Evolutionary conservation across 2,329 filamentous ascomycete genomes (phyloP).

Genomic region (Monilinia fructigena): DNA sequence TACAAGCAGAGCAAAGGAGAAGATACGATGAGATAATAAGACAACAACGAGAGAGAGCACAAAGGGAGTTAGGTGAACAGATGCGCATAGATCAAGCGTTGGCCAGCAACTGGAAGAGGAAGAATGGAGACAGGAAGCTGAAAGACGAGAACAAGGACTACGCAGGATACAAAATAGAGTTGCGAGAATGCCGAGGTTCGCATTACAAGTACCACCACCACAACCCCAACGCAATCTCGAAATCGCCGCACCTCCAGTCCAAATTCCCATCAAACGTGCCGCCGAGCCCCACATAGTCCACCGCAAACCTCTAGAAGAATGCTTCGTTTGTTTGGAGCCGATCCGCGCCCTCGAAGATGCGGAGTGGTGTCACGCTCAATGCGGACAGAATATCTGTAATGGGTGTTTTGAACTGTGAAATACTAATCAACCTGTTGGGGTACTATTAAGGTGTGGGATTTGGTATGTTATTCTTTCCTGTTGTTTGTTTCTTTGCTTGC

Average conservation of each 20-base stretch:
- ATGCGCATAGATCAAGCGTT: background rate
- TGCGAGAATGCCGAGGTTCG: no score
- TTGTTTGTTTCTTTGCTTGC: no score
- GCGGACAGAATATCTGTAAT: conserved; percentile 7
- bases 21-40: background rate
- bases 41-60: no score
- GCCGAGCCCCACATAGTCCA: background rate
- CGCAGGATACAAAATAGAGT: no score
- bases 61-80: background rate
- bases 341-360: background rate
- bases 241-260: background rate
- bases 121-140: background rate
- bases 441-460: background rate
- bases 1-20: background rate
- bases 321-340: conserved; percentile 1
- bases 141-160: background rate
- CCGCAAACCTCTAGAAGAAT: background rate
- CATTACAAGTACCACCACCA: background rate
- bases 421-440: background rate
- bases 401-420: background rate
- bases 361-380: conserved; percentile 4
- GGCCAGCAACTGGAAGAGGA: background rate
- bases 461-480: background rate
- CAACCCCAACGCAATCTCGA: background rate
- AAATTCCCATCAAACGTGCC: no score